These are phyloP conservation scores for Canavalia gladiata DNA, from an alignment of 306 rosid species.

Conservation along the genomic window DNA sequence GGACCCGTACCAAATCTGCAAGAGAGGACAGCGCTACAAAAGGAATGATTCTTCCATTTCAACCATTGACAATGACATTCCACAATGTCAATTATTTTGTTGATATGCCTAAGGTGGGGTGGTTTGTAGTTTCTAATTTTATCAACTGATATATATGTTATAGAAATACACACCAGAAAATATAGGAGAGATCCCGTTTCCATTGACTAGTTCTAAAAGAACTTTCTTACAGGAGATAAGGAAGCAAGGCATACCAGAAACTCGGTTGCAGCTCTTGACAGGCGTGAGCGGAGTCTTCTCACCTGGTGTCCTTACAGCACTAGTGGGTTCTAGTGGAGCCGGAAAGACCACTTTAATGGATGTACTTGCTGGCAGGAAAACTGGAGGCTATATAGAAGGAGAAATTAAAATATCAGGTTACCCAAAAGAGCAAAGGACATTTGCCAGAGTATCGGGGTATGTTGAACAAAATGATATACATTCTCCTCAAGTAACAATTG, in stretches of 20 bases:
- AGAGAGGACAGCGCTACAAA: slow-evolving; percentile 48
- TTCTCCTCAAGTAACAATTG: slow-evolving; percentile 93
- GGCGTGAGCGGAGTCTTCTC: slow-evolving; percentile 88
- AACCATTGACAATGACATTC: slow-evolving; percentile 92
- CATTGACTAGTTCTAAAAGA: not conserved
- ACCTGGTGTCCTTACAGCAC: slow-evolving; percentile 92
- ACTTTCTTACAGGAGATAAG: slow-evolving; percentile 64
- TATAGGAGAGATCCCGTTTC: slow-evolving; percentile 7
- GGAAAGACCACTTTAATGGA: slow-evolving; percentile 98
- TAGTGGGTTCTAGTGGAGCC: slow-evolving; percentile 96
- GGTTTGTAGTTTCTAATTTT: slow-evolving; percentile 30
- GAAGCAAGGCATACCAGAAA: slow-evolving; percentile 73
- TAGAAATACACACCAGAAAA: slow-evolving; percentile 20
- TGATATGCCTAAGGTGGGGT: slow-evolving; percentile 83
- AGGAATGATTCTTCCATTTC: slow-evolving; percentile 97
- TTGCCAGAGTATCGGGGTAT: slow-evolving; percentile 90
- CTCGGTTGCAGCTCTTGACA: slow-evolving; percentile 79
- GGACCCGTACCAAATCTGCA: slow-evolving; percentile 31
- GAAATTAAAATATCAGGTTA: slow-evolving; percentile 83
- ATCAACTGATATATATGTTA: slow-evolving; percentile 12
- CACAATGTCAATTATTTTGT: slow-evolving; percentile 85
- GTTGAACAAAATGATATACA: slow-evolving; percentile 97
- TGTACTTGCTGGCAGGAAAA: slow-evolving; percentile 94
- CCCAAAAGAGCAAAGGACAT: slow-evolving; percentile 79
- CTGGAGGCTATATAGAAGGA: slow-evolving; percentile 93